Percentiles rank a stretch among this genome's conserved stretches.
These are phyloP conservation scores for Penicillium frequentans DNA, from an alignment of 2,329 filamentous ascomycete species.

Conservation along the genomic window DNA sequence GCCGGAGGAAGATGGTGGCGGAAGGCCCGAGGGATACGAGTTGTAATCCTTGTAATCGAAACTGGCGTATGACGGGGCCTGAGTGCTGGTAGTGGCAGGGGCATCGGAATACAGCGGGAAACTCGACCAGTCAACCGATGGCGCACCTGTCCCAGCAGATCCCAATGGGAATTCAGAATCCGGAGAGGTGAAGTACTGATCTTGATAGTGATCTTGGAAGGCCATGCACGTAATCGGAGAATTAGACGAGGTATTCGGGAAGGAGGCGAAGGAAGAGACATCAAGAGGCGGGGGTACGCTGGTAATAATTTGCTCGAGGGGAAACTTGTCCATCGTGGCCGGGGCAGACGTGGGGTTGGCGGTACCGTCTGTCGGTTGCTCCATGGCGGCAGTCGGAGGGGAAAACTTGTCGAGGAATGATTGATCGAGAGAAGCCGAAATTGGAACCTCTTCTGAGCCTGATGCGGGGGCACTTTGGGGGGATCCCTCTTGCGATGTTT, in stretches of 20 bases:
- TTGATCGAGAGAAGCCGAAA: constrained; percentile 30
- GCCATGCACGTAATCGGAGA: constrained; percentile 36
- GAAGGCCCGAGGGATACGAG: constrained; percentile 38
- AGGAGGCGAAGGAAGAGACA: constrained; percentile 38
- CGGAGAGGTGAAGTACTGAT: constrained; percentile 45
- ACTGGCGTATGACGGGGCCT: constrained; percentile 48
- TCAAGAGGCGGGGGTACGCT: constrained; percentile 39
- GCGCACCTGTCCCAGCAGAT: constrained; percentile 41
- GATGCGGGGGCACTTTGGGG: constrained; percentile 40
- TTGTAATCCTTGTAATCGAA: constrained; percentile 48
- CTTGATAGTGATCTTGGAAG: constrained; percentile 39
- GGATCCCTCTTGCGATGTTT: constrained; percentile 43
- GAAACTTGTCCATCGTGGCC: constrained; percentile 27
- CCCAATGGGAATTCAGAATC: constrained; percentile 43
- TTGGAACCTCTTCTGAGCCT: constrained; percentile 25
- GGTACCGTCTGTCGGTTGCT: constrained; percentile 20
- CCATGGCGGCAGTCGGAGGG: constrained; percentile 20
- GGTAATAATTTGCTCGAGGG: constrained; percentile 35
- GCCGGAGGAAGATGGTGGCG: constrained; percentile 50
- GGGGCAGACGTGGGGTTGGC: constrained; percentile 27
- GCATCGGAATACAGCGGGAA: constrained; percentile 45
- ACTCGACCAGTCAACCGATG: constrained; percentile 50
- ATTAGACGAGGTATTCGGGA: constrained; percentile 32
- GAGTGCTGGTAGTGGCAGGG: constrained; percentile 41
- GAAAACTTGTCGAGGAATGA: constrained; percentile 32